A percentile compares a stretch with the other conserved stretches of the same genome.
These are phyloP conservation scores for Penicillium manginii DNA, from an alignment of 495 filamentous ascomycete genomes.

Conservation along the genomic window DNA sequence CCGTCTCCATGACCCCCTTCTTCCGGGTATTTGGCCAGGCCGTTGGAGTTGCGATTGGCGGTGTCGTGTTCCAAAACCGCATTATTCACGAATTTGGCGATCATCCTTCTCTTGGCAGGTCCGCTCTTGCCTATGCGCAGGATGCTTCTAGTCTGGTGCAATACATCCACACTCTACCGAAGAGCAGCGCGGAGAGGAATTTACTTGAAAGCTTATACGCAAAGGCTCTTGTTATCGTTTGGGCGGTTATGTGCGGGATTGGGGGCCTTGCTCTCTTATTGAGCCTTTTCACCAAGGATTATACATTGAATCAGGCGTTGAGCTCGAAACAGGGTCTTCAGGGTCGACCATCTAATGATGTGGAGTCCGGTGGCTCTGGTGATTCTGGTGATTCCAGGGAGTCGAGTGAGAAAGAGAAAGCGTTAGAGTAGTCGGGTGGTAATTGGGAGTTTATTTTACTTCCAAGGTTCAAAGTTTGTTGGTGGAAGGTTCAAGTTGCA, in stretches of 20 bases:
- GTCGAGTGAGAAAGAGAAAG: background rate
- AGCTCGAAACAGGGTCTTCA: conserved; percentile 10
- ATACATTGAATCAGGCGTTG: conserved; percentile 13
- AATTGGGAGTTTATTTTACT: too few relatives aligned
- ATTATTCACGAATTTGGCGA: conserved; percentile 14
- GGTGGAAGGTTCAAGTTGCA: too few relatives aligned
- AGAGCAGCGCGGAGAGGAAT: conserved; percentile 1
- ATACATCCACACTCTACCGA: conserved; percentile 32
- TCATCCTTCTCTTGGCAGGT: conserved; percentile 8
- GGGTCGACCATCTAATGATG: background rate
- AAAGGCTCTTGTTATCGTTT: conserved; percentile 12
- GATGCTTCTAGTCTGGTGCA: conserved; percentile 31
- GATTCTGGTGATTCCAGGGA: too few relatives aligned
- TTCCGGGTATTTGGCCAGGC: conserved; percentile 47
- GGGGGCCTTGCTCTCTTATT: conserved; percentile 10
- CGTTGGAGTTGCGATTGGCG: conserved; percentile 49
- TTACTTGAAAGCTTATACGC: conserved; percentile 14
- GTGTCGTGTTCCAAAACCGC: conserved; percentile 33
- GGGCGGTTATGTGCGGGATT: conserved; percentile 20
- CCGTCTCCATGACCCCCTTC: conserved; percentile 46
- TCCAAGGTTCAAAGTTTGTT: too few relatives aligned
- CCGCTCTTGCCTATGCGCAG: conserved; percentile 6
- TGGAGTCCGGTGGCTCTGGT: background rate
- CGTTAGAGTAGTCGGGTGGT: background rate
- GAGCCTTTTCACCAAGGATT: conserved; percentile 12